These are phyloP conservation scores for Trichoderma sp. DNA, from an alignment of 2,329 filamentous ascomycete genomes.

Conservation along the genomic window DNA sequence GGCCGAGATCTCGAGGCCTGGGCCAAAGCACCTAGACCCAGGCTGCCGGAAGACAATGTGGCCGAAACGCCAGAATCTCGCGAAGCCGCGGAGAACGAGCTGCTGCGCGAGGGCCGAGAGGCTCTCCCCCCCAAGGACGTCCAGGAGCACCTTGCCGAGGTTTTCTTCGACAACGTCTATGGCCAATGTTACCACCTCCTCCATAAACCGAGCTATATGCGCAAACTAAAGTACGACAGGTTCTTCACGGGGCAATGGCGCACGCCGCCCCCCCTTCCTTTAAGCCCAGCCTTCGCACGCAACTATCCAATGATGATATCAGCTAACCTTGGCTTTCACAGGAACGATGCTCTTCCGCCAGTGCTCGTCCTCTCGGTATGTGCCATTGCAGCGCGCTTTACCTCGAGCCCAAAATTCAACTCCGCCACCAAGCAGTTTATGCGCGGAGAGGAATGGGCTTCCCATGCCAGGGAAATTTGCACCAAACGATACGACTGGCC, in stretches of 20 bases:
- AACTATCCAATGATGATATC: background rate
- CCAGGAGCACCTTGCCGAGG: slow-evolving; percentile 88
- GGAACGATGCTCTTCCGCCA: slow-evolving; percentile 69
- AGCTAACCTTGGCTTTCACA: slow-evolving; percentile 29
- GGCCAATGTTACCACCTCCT: slow-evolving; percentile 93
- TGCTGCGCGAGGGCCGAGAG: slow-evolving; percentile 80
- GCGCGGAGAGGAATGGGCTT: slow-evolving; percentile 89
- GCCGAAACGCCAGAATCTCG: slow-evolving; percentile 60
- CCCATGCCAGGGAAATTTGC: slow-evolving; percentile 82
- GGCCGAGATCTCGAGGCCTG: slow-evolving; percentile 78
- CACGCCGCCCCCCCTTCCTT: slow-evolving; percentile 9
- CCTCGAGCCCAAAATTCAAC: slow-evolving; percentile 78
- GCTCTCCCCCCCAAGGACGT: slow-evolving; percentile 82
- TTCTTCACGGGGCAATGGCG: slow-evolving; percentile 7
- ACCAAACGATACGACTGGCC: slow-evolving; percentile 88
- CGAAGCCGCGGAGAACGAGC: slow-evolving; percentile 72
- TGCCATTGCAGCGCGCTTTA: slow-evolving; percentile 93
- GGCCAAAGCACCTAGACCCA: slow-evolving; percentile 64
- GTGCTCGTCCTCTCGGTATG: slow-evolving; percentile 93
- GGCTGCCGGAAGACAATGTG: slow-evolving; percentile 47
- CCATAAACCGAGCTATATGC: slow-evolving; percentile 97
- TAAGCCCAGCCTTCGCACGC: background rate
- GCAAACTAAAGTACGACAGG: slow-evolving; percentile 66
- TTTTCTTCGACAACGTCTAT: slow-evolving; percentile 95
- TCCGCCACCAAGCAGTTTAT: slow-evolving; percentile 75